phyloP scores from a whole-genome alignment of 2,329 filamentous ascomycete genomes.

The Myriangium duriaei region DNA sequence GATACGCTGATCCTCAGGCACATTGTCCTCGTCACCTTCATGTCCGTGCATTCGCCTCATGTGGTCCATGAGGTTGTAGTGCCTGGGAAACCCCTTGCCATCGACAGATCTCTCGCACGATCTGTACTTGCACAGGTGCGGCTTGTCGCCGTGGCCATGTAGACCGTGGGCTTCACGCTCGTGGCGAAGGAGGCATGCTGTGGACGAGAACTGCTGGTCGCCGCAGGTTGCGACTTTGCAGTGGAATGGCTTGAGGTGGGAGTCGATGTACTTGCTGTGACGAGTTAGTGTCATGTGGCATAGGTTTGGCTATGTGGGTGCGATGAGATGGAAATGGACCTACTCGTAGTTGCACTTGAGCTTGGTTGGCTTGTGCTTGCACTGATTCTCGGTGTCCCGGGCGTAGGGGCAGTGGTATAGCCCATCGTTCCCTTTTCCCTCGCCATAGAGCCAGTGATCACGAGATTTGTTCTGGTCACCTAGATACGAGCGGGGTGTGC shows the following conservation, averaged over 20 bases:
- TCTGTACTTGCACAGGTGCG: conserved; percentile 75
- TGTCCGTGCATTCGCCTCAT: conserved; percentile 85
- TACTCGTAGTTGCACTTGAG: conserved; percentile 99
- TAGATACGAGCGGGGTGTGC: background rate
- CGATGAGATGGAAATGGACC: conserved; percentile 28
- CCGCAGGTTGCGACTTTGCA: conserved; percentile 74
- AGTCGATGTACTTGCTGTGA: conserved; percentile 86
- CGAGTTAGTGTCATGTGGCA: too few relatives aligned
- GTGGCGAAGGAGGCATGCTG: conserved; percentile 84
- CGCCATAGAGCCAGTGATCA: conserved; percentile 58
- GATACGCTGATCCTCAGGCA: background rate
- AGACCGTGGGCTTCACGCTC: conserved; percentile 93
- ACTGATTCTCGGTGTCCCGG: conserved; percentile 50
- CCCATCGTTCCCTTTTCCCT: conserved; percentile 54
- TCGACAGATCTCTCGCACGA: conserved; percentile 73
- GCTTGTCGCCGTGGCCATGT: conserved; percentile 88
- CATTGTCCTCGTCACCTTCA: conserved; percentile 16
- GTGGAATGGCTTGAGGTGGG: conserved; percentile 88
- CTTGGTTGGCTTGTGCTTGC: conserved; percentile 85
- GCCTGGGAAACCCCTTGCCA: conserved; percentile 82
- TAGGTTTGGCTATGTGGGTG: background rate
- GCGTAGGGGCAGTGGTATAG: conserved; percentile 90
- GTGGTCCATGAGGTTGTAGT: conserved; percentile 94
- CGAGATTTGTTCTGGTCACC: conserved; percentile 17
- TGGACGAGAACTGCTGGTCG: conserved; percentile 84